phyloP scores from a whole-genome alignment of 1,284 basidiomycete species.

The Lentinula novae-zelandiae region DNA sequence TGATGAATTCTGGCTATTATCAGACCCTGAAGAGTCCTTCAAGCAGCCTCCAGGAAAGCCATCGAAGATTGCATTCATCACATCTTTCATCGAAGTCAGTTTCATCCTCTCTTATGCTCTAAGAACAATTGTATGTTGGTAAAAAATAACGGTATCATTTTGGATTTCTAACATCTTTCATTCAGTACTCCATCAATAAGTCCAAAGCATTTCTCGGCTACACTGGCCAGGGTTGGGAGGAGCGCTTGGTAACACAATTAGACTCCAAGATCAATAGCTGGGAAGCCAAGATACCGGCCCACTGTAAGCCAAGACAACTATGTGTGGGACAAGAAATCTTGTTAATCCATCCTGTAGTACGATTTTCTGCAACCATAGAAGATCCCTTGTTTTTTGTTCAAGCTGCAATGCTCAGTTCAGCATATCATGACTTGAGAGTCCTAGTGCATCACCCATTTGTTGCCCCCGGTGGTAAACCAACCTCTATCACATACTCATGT shows the following conservation, averaged over 20 bases:
- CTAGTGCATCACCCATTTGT: conserved; percentile 10
- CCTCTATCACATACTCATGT: conserved; percentile 3
- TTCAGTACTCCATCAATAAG: conserved; percentile 6
- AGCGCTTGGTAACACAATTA: conserved; percentile 8
- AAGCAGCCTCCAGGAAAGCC: conserved; percentile 13
- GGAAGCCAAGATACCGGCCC: conserved; percentile 9
- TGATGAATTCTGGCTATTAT: conserved; percentile 13
- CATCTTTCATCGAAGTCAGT: neutral
- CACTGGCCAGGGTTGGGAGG: conserved; percentile 3
- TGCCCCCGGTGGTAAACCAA: conserved; percentile 1
- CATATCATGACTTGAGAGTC: conserved; percentile 8
- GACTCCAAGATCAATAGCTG: conserved; percentile 11
- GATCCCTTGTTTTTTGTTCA: conserved; percentile 7
- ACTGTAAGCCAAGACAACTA: conserved; percentile 4
- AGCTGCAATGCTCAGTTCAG: neutral
- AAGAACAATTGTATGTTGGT: conserved; percentile 6
- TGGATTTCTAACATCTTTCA: neutral
- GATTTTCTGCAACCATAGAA: neutral
- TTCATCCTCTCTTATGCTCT: conserved; percentile 9
- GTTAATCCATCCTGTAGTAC: neutral
- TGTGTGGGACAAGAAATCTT: neutral
- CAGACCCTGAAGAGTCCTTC: conserved; percentile 6
- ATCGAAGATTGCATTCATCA: conserved; percentile 4
- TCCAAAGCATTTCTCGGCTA: neutral
- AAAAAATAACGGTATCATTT: neutral